Conservation (phyloP, 345 rosid species). For the Durio zibethinus region DNA sequence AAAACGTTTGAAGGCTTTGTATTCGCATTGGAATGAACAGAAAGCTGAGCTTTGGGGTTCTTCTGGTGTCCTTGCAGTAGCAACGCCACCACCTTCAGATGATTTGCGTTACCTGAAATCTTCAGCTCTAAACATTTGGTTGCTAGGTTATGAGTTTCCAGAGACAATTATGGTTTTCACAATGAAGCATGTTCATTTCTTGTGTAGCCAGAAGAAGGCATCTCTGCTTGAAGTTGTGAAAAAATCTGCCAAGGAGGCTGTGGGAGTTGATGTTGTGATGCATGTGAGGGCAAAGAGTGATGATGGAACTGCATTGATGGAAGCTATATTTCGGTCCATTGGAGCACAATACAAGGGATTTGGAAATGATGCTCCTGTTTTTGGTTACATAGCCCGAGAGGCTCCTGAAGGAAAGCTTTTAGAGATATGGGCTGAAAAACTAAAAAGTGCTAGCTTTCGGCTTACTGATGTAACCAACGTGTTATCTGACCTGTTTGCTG, state of each 20-base stretch:
- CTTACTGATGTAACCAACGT: slow-evolving; percentile 70
- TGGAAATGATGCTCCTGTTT: slow-evolving; percentile 42
- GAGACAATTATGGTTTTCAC: slow-evolving; percentile 88
- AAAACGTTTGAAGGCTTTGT: slow-evolving; percentile 57
- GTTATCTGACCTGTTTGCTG: slow-evolving; percentile 77
- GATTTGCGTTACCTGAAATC: slow-evolving; percentile 85
- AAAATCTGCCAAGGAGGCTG: slow-evolving; percentile 55
- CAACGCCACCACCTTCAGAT: slow-evolving; percentile 82
- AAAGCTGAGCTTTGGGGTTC: slow-evolving; percentile 64
- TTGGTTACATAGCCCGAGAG: slow-evolving; percentile 76
- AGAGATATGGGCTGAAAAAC: slow-evolving; percentile 72
- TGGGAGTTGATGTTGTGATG: slow-evolving; percentile 55
- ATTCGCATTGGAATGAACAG: slow-evolving; percentile 61
- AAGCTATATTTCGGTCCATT: slow-evolving; percentile 14
- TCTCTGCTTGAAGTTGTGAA: slow-evolving; percentile 67
- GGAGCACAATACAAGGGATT: slow-evolving; percentile 40
- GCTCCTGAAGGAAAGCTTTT: slow-evolving; percentile 81
- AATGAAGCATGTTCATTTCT: slow-evolving; percentile 68
- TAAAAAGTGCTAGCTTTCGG: slow-evolving; percentile 51
- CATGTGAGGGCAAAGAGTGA: slow-evolving; percentile 71
- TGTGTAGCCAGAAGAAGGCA: slow-evolving; percentile 73
- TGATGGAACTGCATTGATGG: slow-evolving; percentile 68
- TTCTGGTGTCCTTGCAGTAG: slow-evolving; percentile 59
- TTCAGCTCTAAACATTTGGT: slow-evolving; percentile 84
- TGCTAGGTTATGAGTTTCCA: slow-evolving; percentile 91